These are phyloP conservation scores for Pseudevernia furfuracea DNA, from an alignment of 495 filamentous ascomycete species.

Conservation along the genomic window DNA sequence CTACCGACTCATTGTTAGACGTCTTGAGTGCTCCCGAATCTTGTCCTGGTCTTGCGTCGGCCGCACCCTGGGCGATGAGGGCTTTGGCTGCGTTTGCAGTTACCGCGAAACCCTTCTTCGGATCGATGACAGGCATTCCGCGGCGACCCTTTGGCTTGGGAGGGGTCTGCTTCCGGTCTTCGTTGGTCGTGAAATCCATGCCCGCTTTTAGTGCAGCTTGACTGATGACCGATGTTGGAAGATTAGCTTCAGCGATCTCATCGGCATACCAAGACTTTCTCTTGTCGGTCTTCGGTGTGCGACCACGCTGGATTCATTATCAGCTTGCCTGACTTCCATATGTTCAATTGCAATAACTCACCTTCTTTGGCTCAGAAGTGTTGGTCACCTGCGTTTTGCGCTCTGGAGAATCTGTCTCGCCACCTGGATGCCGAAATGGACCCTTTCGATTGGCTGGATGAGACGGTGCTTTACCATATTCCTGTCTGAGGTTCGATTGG, in stretches of 20 bases:
- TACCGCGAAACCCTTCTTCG: slow-evolving; percentile 4
- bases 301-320: not conserved
- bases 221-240: slow-evolving; percentile 8
- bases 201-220: slow-evolving; percentile 5
- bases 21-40: not conserved
- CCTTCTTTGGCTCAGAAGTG: not conserved
- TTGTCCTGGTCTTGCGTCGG: slow-evolving; percentile 1
- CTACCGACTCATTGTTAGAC: not conserved
- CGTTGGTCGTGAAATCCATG: not conserved
- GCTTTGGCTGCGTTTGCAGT: slow-evolving; percentile 1
- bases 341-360: not conserved
- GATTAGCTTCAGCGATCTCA: slow-evolving; percentile 8
- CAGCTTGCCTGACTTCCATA: not conserved
- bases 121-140: slow-evolving; percentile 1
- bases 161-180: not conserved
- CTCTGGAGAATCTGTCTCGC: not conserved
- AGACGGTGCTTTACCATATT: not conserved
- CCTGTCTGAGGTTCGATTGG: not conserved
- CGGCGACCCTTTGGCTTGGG: not conserved
- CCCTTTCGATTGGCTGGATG: not conserved
- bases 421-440: not conserved
- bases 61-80: not conserved
- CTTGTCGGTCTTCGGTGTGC: not conserved
- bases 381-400: not conserved
- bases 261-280: slow-evolving; percentile 10